These are phyloP conservation scores for Lactarius tabidus DNA, from an alignment of 768 basidiomycete genomes.

Conservation along the genomic window DNA sequence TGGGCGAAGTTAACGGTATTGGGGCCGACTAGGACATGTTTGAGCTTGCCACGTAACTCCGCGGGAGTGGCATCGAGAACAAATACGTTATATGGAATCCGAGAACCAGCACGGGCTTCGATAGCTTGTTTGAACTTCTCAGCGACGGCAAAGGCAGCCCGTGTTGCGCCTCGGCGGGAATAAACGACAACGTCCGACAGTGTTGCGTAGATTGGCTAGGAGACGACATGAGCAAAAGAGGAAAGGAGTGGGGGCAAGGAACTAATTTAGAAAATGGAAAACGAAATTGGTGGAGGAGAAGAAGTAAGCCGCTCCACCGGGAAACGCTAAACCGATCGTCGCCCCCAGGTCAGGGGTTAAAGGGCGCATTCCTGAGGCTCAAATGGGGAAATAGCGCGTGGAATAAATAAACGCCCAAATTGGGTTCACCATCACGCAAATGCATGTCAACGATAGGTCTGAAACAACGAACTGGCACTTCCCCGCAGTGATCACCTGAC, in stretches of 20 bases:
- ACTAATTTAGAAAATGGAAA: slow-evolving; percentile 30
- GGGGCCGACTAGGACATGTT: slow-evolving; percentile 51
- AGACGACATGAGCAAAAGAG: slow-evolving; percentile 7
- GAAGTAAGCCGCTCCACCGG: slow-evolving; percentile 14
- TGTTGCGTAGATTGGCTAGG: slow-evolving; percentile 76
- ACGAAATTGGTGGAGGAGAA: slow-evolving; percentile 29
- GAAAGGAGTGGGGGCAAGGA: background rate
- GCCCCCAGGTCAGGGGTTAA: slow-evolving; percentile 14
- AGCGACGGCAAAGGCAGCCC: slow-evolving; percentile 56
- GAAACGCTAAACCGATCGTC: slow-evolving; percentile 18
- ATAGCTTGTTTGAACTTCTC: slow-evolving; percentile 63
- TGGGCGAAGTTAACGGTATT: slow-evolving; percentile 76
- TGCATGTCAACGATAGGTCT: background rate
- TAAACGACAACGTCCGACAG: slow-evolving; percentile 90
- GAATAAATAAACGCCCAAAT: background rate
- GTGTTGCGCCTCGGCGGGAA: slow-evolving; percentile 61
- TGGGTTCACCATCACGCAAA: slow-evolving; percentile 1
- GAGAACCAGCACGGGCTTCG: slow-evolving; percentile 36
- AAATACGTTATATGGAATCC: slow-evolving; percentile 69
- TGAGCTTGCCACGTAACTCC: slow-evolving; percentile 42
- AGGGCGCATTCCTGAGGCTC: background rate
- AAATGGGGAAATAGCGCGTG: slow-evolving; percentile 5
- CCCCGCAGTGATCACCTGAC: slow-evolving; percentile 19
- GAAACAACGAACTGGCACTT: slow-evolving; percentile 1
- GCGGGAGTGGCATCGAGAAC: slow-evolving; percentile 58